These are phyloP conservation scores for Bryoglossum gracile DNA, from an alignment of 495 filamentous ascomycete species.

Conservation along the genomic window DNA sequence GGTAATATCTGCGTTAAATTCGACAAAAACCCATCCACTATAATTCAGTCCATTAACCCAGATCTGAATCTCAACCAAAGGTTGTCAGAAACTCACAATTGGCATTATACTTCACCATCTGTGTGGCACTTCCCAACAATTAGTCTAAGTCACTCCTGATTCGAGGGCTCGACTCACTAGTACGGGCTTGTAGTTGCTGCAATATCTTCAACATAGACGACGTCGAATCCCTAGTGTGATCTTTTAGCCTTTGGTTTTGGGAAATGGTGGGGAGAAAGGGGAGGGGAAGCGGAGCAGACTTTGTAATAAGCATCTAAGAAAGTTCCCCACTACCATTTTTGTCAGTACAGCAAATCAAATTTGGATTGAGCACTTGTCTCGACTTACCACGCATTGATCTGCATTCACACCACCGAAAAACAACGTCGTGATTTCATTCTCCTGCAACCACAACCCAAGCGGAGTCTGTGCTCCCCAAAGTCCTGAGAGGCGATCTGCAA, in stretches of 20 bases:
- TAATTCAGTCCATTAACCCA: background rate
- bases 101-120: slow-evolving; percentile 9
- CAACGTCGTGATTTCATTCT: slow-evolving; percentile 8
- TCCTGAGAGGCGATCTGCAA: slow-evolving; percentile 1
- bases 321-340: background rate
- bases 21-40: slow-evolving; percentile 7
- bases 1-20: slow-evolving; percentile 8
- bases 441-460: slow-evolving; percentile 1
- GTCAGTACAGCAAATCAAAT: background rate
- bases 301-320: slow-evolving; percentile 9
- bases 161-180: background rate
- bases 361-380: background rate
- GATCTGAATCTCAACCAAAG: background rate
- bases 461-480: slow-evolving; percentile 7
- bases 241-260: too few relatives aligned
- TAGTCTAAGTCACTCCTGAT: background rate
- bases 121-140: background rate
- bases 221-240: slow-evolving; percentile 3
- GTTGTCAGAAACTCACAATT: background rate
- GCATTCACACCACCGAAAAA: slow-evolving; percentile 7
- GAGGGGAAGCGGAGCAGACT: too few relatives aligned
- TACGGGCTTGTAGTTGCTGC: slow-evolving; percentile 5
- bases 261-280: too few relatives aligned
- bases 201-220: slow-evolving; percentile 8
- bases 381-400: slow-evolving; percentile 5